Evolutionary conservation across 202 grass and related monocot species (phyloP).

Genomic region (Saccharum hybrid): DNA sequence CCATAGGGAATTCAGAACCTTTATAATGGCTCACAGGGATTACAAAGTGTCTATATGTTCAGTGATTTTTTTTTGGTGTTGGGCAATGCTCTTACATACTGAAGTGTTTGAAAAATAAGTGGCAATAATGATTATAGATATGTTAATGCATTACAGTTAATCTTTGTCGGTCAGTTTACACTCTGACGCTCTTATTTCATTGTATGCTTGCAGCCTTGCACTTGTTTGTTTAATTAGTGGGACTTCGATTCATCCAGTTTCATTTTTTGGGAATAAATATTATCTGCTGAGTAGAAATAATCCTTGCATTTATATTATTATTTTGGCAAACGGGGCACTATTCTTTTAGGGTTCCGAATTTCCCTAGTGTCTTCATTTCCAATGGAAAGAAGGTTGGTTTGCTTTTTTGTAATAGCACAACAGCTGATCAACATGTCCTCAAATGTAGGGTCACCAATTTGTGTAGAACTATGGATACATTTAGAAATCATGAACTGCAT

Average conservation of each 20-base stretch:
- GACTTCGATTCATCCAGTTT: too few relatives aligned
- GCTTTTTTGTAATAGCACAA: neutral
- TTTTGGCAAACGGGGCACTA: neutral
- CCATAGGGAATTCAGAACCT: too few relatives aligned
- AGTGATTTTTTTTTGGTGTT: neutral
- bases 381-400: neutral
- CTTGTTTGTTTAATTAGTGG: too few relatives aligned
- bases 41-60: too few relatives aligned
- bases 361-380: neutral
- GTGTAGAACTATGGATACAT: neutral
- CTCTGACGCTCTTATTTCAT: too few relatives aligned
- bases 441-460: neutral
- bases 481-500: neutral
- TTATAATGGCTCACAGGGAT: too few relatives aligned
- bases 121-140: too few relatives aligned
- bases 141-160: too few relatives aligned
- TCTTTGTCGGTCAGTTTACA: too few relatives aligned
- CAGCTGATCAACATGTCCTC: neutral
- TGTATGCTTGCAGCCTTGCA: too few relatives aligned
- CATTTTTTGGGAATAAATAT: neutral
- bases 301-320: neutral
- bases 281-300: neutral
- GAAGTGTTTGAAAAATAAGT: too few relatives aligned
- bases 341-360: neutral
- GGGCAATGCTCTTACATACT: neutral